A percentile compares a stretch with the other conserved stretches of the same genome.
Conservation (phyloP, 2,329 filamentous ascomycete species). For the Tolypocladium sp. region DNA sequence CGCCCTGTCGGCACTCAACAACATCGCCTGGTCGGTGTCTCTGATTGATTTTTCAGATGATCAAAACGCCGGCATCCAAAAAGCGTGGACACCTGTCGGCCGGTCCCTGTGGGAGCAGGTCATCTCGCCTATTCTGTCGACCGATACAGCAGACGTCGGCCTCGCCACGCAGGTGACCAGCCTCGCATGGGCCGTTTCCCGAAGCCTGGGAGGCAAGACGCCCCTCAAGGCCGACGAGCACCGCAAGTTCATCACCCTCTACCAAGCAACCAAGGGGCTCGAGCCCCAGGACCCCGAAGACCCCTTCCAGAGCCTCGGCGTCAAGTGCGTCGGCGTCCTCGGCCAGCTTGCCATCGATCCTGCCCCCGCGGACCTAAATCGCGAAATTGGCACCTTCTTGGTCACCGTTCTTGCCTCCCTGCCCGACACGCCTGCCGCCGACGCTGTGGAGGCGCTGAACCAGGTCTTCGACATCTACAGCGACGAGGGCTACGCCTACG, state of each 20-base stretch:
- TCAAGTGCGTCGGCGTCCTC: conserved; percentile 59
- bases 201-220: conserved; percentile 40
- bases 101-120: conserved; percentile 48
- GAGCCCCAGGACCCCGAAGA: conserved; percentile 28
- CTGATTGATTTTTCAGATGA: conserved; percentile 48
- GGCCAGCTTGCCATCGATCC: conserved; percentile 52
- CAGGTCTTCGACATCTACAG: conserved; percentile 60
- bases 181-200: conserved; percentile 56
- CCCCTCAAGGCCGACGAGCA: conserved; percentile 45
- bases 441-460: conserved; percentile 55
- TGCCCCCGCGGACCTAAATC: conserved; percentile 44
- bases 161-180: conserved; percentile 56
- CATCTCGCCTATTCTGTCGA: conserved; percentile 46
- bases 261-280: conserved; percentile 43
- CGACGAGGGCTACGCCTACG: conserved; percentile 48
- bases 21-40: conserved; percentile 58
- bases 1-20: conserved; percentile 54
- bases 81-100: conserved; percentile 44
- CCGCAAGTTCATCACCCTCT: conserved; percentile 55
- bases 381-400: conserved; percentile 55
- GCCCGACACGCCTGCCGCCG: conserved; percentile 44
- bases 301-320: conserved; percentile 52
- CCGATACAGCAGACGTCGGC: conserved; percentile 51
- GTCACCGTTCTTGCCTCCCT: conserved; percentile 42
- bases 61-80: conserved; percentile 41